A percentile compares a stretch with the other conserved stretches of the same genome.
Conservation (phyloP, 768 basidiomycete genomes). For the Suillus ampliporus region DNA sequence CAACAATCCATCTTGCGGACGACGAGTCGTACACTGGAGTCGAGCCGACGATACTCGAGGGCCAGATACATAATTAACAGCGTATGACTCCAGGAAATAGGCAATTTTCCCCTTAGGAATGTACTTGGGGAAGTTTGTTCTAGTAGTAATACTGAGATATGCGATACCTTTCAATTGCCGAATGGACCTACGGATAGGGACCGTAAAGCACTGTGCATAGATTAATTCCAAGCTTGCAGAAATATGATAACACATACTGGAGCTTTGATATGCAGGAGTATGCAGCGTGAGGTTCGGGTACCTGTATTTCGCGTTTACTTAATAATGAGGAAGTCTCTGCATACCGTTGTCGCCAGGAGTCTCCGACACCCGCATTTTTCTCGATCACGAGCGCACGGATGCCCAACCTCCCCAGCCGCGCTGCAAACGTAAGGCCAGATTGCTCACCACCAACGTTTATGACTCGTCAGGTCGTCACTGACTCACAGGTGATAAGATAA, state of each 20-base stretch:
- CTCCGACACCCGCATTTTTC: conserved; percentile 51
- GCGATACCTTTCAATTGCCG: conserved; percentile 42
- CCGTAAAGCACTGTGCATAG: conserved; percentile 45
- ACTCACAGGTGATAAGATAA: not conserved
- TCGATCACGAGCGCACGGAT: conserved; percentile 60
- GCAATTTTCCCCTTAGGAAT: conserved; percentile 45
- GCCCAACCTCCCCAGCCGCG: conserved; percentile 59
- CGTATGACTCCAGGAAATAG: conserved; percentile 64
- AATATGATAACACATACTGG: conserved; percentile 36
- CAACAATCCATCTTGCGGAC: not conserved
- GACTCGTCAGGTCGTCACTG: not conserved
- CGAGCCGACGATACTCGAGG: conserved; percentile 42
- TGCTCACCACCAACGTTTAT: conserved; percentile 61
- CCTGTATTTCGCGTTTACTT: not conserved
- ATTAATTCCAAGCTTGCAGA: not conserved
- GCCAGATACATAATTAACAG: conserved; percentile 62
- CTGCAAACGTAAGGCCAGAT: conserved; percentile 62
- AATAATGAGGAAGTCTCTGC: conserved; percentile 48
- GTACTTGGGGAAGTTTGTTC: not conserved
- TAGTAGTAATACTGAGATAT: not conserved
- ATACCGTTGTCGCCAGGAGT: conserved; percentile 59
- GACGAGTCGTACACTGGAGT: conserved; percentile 19
- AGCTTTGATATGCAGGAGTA: conserved; percentile 57
- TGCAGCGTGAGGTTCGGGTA: conserved; percentile 33
- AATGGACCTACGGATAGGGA: conserved; percentile 52